These are phyloP conservation scores for Stentor roeselii DNA, from an alignment of 73 alveolate genomes.

Conservation along the genomic window DNA sequence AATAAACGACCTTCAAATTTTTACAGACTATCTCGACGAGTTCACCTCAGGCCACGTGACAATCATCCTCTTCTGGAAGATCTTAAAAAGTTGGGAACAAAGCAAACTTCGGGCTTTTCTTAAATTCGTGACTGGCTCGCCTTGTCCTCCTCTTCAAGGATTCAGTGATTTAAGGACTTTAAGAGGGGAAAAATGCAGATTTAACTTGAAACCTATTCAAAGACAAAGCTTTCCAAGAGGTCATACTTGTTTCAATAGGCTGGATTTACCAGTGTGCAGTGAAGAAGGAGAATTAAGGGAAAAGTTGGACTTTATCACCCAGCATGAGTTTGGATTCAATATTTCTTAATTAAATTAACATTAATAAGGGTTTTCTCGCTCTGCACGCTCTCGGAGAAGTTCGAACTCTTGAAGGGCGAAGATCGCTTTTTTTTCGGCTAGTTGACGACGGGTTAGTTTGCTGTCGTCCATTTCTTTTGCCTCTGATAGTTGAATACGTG, in stretches of 20 bases:
- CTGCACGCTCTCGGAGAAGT: neutral
- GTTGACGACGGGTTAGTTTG: neutral
- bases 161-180: slow-evolving; percentile 61
- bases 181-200: slow-evolving; percentile 78
- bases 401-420: neutral
- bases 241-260: slow-evolving; percentile 96
- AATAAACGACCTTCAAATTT: slow-evolving; percentile 84
- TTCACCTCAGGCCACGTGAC: slow-evolving; percentile 53
- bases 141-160: slow-evolving; percentile 92
- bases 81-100: slow-evolving; percentile 55
- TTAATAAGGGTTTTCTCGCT: neutral
- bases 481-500: neutral
- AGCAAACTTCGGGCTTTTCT: slow-evolving; percentile 76
- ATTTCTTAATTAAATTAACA: neutral
- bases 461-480: neutral
- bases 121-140: slow-evolving; percentile 91
- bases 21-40: slow-evolving; percentile 79
- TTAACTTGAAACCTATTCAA: slow-evolving; percentile 67
- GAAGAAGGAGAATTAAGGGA: neutral
- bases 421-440: neutral
- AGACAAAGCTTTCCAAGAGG: slow-evolving; percentile 77
- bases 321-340: slow-evolving; percentile 3
- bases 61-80: slow-evolving; percentile 92
- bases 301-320: neutral
- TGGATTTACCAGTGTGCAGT: slow-evolving; percentile 72